A percentile compares a stretch with the other conserved stretches of the same genome.
Conservation (phyloP, 352 stramenopile genomes). For the Globisporangium takayamanum region DNA sequence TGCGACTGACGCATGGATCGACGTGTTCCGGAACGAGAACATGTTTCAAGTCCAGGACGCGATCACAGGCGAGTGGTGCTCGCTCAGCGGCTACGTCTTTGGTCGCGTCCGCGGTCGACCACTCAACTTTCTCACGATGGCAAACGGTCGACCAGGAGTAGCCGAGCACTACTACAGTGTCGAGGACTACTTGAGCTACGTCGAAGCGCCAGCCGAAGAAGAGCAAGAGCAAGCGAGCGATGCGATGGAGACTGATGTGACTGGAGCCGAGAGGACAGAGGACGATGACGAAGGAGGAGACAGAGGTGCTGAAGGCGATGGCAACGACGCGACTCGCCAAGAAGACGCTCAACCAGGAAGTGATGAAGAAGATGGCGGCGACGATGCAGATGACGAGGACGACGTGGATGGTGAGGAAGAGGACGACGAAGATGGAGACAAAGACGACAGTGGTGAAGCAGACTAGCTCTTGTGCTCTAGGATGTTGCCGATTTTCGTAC, state of each 20-base stretch:
- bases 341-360: not conserved
- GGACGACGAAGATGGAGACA: constrained; percentile 15
- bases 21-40: constrained; percentile 53
- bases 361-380: constrained; percentile 10
- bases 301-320: not conserved
- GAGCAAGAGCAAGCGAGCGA: not conserved
- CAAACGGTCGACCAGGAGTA: constrained; percentile 14
- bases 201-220: constrained; percentile 21
- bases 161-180: constrained; percentile 43
- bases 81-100: constrained; percentile 68
- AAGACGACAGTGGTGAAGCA: not conserved
- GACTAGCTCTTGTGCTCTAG: not conserved
- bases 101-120: constrained; percentile 36
- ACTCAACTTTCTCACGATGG: constrained; percentile 21
- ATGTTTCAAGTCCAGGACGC: constrained; percentile 58
- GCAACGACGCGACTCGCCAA: too few relatives aligned
- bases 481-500: not conserved
- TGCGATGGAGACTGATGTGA: constrained; percentile 6
- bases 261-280: constrained; percentile 1
- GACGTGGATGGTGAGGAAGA: constrained; percentile 8
- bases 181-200: constrained; percentile 58
- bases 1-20: constrained; percentile 39
- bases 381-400: constrained; percentile 12
- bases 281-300: constrained; percentile 3
- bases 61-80: constrained; percentile 50